Percentiles rank a stretch among this genome's conserved stretches.
Evolutionary conservation across 1,139 yeast genomes (phyloP).

Genomic region (Hyphopichia burtonii): DNA sequence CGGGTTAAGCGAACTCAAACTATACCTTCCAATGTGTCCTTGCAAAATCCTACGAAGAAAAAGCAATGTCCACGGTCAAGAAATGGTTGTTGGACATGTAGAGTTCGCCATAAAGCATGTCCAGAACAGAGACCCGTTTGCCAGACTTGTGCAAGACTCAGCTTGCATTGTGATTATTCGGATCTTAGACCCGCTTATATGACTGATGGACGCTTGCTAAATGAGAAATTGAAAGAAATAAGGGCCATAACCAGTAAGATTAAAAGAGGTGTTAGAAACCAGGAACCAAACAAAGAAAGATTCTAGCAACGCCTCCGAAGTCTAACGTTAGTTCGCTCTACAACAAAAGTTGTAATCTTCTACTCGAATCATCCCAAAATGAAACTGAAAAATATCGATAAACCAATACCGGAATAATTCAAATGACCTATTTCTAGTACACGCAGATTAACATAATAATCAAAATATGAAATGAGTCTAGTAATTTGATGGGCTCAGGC

Average conservation of each 20-base stretch:
- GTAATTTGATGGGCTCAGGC: too few species aligned
- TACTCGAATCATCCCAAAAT: too few species aligned
- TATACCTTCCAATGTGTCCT: background rate
- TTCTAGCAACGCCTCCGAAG: background rate
- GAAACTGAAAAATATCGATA: too few species aligned
- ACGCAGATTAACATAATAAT: too few species aligned
- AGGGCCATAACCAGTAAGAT: conserved; percentile 29
- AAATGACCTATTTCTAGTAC: too few species aligned
- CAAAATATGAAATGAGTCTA: too few species aligned
- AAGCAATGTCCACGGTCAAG: conserved; percentile 42
- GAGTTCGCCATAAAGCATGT: conserved; percentile 64
- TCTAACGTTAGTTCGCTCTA: background rate
- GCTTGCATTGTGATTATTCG: conserved; percentile 54
- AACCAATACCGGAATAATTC: too few species aligned
- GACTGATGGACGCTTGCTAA: conserved; percentile 36
- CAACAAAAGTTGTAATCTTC: too few species aligned
- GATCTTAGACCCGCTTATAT: conserved; percentile 55
- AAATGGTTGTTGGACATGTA: conserved; percentile 69
- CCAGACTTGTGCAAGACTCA: conserved; percentile 51
- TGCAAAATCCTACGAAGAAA: conserved; percentile 10
- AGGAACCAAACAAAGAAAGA: background rate
- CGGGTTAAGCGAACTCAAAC: background rate
- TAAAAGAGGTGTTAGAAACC: background rate
- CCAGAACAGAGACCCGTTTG: conserved; percentile 61
- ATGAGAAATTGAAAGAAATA: conserved; percentile 49